Percentiles rank a stretch among this genome's conserved stretches.
These are phyloP conservation scores for Combretum micranthum DNA, from an alignment of 345 rosid species.

Conservation along the genomic window DNA sequence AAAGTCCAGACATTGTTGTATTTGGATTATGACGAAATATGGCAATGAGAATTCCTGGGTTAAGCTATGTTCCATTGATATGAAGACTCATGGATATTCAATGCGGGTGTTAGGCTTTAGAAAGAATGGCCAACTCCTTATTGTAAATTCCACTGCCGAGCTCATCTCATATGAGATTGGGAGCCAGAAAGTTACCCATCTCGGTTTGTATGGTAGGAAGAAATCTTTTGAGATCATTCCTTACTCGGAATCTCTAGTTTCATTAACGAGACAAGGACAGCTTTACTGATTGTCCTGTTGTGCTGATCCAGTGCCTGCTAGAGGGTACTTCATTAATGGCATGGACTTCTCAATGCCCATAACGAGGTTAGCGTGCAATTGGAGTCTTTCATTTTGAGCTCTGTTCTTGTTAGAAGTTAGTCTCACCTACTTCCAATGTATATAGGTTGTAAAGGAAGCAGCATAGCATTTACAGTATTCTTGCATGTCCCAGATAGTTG, in stretches of 20 bases:
- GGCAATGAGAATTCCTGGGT: constrained; percentile 16
- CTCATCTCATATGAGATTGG: constrained; percentile 12
- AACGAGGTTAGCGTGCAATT: too few species aligned
- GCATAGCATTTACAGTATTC: too few species aligned
- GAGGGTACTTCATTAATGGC: not conserved
- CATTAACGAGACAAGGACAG: constrained; percentile 1
- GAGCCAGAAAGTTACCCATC: not conserved
- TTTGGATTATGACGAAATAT: constrained; percentile 32
- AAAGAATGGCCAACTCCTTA: constrained; percentile 15
- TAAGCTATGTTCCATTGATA: constrained; percentile 13
- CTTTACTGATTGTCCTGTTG: not conserved
- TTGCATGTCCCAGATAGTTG: too few species aligned
- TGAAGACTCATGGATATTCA: constrained; percentile 3
- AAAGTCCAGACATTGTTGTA: constrained; percentile 5
- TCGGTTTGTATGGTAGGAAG: constrained; percentile 13
- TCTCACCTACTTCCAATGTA: too few species aligned
- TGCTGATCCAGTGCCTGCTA: not conserved
- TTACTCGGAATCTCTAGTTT: constrained; percentile 21
- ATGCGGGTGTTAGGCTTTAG: constrained; percentile 18
- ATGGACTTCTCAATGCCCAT: not conserved
- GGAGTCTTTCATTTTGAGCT: not conserved
- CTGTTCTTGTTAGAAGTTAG: not conserved
- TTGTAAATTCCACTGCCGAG: constrained; percentile 14
- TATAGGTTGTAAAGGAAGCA: too few species aligned
- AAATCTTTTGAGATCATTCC: constrained; percentile 15